Evolutionary conservation across 2,329 filamentous ascomycete genomes (phyloP).

Genomic region (Daldinia eschscholtzii): DNA sequence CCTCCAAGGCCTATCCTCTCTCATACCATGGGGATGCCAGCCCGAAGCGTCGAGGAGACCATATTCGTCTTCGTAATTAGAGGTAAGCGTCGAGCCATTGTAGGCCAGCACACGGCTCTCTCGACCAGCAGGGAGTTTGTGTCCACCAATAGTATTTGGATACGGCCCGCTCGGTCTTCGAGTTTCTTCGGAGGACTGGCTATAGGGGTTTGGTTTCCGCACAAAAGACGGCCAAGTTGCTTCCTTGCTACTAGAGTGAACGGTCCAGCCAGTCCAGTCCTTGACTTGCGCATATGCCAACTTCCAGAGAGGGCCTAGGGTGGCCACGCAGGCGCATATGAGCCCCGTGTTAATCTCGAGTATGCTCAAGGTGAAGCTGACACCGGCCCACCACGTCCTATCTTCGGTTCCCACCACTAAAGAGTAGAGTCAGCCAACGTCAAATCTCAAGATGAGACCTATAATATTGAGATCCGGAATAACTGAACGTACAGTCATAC

Average conservation of each 20-base stretch:
- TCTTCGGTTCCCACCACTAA: conserved; percentile 37
- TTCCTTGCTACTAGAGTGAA: conserved; percentile 11
- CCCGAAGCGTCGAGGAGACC: conserved; percentile 27
- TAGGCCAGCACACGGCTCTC: not conserved
- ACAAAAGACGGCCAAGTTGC: conserved; percentile 38
- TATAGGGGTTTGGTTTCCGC: conserved; percentile 19
- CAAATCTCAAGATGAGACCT: not conserved
- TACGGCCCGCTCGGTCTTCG: conserved; percentile 21
- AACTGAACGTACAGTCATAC: conserved; percentile 38
- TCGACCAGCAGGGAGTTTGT: conserved; percentile 21
- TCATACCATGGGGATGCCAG: conserved; percentile 9
- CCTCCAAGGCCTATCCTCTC: conserved; percentile 28
- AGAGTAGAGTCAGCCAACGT: conserved; percentile 16
- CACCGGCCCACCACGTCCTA: conserved; percentile 44
- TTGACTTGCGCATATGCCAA: conserved; percentile 29
- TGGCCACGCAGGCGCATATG: conserved; percentile 44
- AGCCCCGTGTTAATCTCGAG: conserved; percentile 46
- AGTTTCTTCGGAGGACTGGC: conserved; percentile 20
- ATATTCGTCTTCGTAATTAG: conserved; percentile 34
- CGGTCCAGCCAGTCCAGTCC: conserved; percentile 32
- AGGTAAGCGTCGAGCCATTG: conserved; percentile 14
- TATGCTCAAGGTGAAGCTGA: conserved; percentile 44
- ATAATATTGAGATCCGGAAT: not conserved
- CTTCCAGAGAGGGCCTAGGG: conserved; percentile 42
- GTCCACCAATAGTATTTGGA: conserved; percentile 3